Conservation (phyloP, 1,284 basidiomycete genomes). For the Leucocoprinus gongylophorus region DNA sequence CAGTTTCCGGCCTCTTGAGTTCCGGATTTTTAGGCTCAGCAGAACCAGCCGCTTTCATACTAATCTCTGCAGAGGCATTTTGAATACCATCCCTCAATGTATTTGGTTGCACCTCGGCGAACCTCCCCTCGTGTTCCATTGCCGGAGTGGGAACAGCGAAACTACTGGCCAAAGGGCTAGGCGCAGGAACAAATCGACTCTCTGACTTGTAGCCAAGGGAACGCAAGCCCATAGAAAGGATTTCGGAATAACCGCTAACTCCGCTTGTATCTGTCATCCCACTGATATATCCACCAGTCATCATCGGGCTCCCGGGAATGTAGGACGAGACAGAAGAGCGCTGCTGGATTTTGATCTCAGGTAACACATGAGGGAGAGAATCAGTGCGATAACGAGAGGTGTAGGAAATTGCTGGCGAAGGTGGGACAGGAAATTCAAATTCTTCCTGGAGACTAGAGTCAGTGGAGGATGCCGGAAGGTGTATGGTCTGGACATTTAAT, state of each 20-base stretch:
- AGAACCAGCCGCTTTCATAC: slow-evolving; percentile 8
- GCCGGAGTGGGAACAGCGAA: slow-evolving; percentile 17
- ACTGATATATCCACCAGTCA: slow-evolving; percentile 3
- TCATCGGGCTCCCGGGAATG: slow-evolving; percentile 4
- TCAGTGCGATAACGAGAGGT: slow-evolving; percentile 36
- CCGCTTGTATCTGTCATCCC: background rate
- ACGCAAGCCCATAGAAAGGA: slow-evolving; percentile 4
- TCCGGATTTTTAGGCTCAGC: slow-evolving; percentile 12
- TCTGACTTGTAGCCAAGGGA: slow-evolving; percentile 6
- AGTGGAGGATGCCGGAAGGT: slow-evolving; percentile 1
- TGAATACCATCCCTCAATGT: background rate
- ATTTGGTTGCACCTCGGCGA: background rate
- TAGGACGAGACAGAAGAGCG: slow-evolving; percentile 8
- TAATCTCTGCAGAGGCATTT: background rate
- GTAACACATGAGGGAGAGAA: slow-evolving; percentile 43
- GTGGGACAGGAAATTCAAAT: slow-evolving; percentile 36
- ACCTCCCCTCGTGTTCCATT: slow-evolving; percentile 3
- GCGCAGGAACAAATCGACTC: slow-evolving; percentile 27
- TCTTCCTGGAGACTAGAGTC: slow-evolving; percentile 15
- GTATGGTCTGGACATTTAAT: slow-evolving; percentile 13
- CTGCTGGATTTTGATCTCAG: slow-evolving; percentile 7
- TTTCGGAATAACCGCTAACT: background rate
- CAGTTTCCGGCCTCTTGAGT: slow-evolving; percentile 19
- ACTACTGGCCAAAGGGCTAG: slow-evolving; percentile 33
- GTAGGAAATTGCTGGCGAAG: slow-evolving; percentile 30